phyloP scores from a whole-genome alignment of 768 basidiomycete species.

The Cystobasidium onofrii region DNA sequence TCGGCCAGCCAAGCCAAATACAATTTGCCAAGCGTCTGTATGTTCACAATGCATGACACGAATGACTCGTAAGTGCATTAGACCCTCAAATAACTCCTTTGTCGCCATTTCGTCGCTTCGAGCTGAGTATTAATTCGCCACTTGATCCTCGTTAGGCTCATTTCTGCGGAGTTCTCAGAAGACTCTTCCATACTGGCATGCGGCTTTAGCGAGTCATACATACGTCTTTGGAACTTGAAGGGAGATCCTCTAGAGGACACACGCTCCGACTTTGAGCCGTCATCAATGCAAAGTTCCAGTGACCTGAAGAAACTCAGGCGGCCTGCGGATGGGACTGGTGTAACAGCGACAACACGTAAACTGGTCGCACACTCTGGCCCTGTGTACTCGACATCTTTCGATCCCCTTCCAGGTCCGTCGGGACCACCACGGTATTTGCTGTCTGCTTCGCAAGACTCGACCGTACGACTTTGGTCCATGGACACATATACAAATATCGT shows the following conservation, averaged over 20 bases:
- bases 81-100: not conserved
- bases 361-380: constrained; percentile 94
- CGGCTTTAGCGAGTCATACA: constrained; percentile 91
- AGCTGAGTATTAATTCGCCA: too few relatives aligned
- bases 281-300: constrained; percentile 63
- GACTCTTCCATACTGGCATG: constrained; percentile 88
- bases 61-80: constrained; percentile 70
- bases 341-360: constrained; percentile 67
- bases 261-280: constrained; percentile 64
- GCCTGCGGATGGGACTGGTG: constrained; percentile 55
- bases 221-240: constrained; percentile 87
- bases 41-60: constrained; percentile 88
- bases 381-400: constrained; percentile 88
- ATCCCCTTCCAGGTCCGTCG: constrained; percentile 79
- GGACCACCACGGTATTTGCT: constrained; percentile 76
- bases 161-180: constrained; percentile 77
- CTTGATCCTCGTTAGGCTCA: constrained; percentile 62
- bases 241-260: constrained; percentile 75
- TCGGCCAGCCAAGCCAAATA: not conserved
- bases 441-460: constrained; percentile 85
- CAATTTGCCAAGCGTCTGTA: constrained; percentile 65
- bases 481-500: constrained; percentile 90
- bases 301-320: constrained; percentile 47
- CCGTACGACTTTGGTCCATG: constrained; percentile 84
- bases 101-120: not conserved